Evolutionary conservation across 2,329 filamentous ascomycete species (phyloP), one percentile per base, ranked within the genome.

Genomic region (Fusarium sp.): DNA sequence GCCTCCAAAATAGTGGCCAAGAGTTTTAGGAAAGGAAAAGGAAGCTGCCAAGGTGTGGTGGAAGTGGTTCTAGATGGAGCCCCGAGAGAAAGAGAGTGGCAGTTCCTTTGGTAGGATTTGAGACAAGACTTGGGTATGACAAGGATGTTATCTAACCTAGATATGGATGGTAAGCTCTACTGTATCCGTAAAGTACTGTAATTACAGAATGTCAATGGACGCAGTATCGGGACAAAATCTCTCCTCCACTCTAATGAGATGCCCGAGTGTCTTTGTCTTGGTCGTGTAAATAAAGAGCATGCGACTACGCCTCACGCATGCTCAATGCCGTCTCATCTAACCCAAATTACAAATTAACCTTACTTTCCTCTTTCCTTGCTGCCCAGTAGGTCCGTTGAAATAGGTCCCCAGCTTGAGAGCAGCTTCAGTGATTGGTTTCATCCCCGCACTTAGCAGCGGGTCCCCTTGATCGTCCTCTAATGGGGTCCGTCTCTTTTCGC

Each of bases 371-470:
- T 23, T 23, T 23, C 38, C 20, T 38, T 13, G 36, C 34, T 16
- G 34, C 4, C 31, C 15, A 6, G 41, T 31, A 16, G 31, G 16
- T 18, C 30, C 26, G 28, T 45, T 45, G 31, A 20, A 45, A 31
- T 45, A 8, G 11, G 40, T 44, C 50, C 57, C 58, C 50, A 63
- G 56, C 45, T 44, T 54, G 16, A 15, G 20, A 37, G 47, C 37
- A 57, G 4, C 12, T 42, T 7, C 10, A 9, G 36, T 18, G 41
- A 44, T 45, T 41, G 40, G 59, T 16, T 10, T 61, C 13, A n/a
- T 50, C 70, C 40, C 70, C 70, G 68, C 70, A 70, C 58, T 64
- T 64, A 64, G 57, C 55, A 62, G 26, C 31, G 53, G 15, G 37
- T 59, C 57, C 46, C 46, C 31, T 49, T 36, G 45, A 26, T 49